Evolutionary conservation across 108 stramenopile species (phyloP), one percentile per base, ranked within the genome.

Genomic region (Stephanodiscus triporus): DNA sequence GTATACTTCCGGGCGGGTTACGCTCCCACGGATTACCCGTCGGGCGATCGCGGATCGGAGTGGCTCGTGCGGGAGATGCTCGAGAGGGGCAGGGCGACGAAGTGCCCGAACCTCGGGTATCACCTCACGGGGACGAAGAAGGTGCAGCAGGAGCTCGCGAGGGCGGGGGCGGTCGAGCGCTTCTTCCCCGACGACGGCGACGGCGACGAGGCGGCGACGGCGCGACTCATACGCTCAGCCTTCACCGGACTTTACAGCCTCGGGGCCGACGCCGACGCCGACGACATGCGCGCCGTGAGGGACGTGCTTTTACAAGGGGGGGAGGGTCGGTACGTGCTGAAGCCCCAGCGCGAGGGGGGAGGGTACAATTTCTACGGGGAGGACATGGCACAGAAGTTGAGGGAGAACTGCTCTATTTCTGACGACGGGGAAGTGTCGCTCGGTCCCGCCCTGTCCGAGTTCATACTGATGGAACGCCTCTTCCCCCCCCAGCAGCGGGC

Each of bases 331-430:
- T 99, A 90, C 78, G 99, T 99, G 2, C 63, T 98, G 43, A 99
- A 99, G 84, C 99, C 99, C 26, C 99, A 99, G 82, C 91, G 99
- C 19, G 99, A 98, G 87, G 99, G 99, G 9, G 99, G 99, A 34
- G 99, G 99, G 20, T 97, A 99, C 82, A 99, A 99, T 75, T 89
- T 92, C 58, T 99, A 97, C 63, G 97, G 96, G 16, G 82, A 91
- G 20, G 79, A 91, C 19, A 48, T 99, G 63, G 77, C 75, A 1
- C 48, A 76, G 14, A 89, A 91, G 53, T 57, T 92, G 43, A 38
- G 59, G 53, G 73, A 77, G 22, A 88, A 89, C 71, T 77, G 80
- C 29, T 68, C 63, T 17, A 63, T 70, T 40, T 42, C 42, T 0
- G 64, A 40, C 55, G 84, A 63, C 19, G 68, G 68, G 17, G 57